These are phyloP conservation scores for Pittosporum tobira DNA, from an alignment of 129 eudicot species.

Conservation along the genomic window DNA sequence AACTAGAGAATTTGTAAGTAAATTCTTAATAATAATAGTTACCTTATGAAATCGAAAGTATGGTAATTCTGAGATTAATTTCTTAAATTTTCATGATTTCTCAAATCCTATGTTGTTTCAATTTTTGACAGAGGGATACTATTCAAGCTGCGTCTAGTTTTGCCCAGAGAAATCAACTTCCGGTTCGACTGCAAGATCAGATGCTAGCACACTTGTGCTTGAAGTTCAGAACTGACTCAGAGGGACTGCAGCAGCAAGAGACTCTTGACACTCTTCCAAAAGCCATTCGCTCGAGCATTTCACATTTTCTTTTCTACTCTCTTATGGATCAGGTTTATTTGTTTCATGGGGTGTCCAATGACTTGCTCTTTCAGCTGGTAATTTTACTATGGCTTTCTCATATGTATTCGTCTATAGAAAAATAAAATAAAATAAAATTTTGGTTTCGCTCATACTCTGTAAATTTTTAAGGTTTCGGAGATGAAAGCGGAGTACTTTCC, in stretches of 20 bases:
- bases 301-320: slow-evolving; percentile 81
- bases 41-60: too few relatives aligned
- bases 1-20: slow-evolving; percentile 75
- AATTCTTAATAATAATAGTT: slow-evolving; percentile 2
- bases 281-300: slow-evolving; percentile 91
- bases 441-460: background rate
- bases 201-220: slow-evolving; percentile 92
- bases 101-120: background rate
- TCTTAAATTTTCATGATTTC: slow-evolving; percentile 4
- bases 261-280: slow-evolving; percentile 92
- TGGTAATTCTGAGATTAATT: background rate
- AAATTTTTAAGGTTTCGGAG: slow-evolving; percentile 66
- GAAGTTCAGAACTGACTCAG: slow-evolving; percentile 84
- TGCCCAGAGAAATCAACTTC: slow-evolving; percentile 81
- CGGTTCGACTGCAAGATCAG: slow-evolving; percentile 80
- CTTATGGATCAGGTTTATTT: slow-evolving; percentile 67
- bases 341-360: slow-evolving; percentile 79
- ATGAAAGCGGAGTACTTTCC: slow-evolving; percentile 98
- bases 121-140: slow-evolving; percentile 63
- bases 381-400: too few relatives aligned
- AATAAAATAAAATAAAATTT: background rate
- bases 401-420: background rate
- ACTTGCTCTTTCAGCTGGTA: slow-evolving; percentile 95
- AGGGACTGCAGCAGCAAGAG: slow-evolving; percentile 95
- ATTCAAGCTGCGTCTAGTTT: slow-evolving; percentile 97